A percentile compares a stretch with the other conserved stretches of the same genome.
These are phyloP conservation scores for Gastrolobium villosum DNA, from an alignment of 306 rosid species.

Conservation along the genomic window DNA sequence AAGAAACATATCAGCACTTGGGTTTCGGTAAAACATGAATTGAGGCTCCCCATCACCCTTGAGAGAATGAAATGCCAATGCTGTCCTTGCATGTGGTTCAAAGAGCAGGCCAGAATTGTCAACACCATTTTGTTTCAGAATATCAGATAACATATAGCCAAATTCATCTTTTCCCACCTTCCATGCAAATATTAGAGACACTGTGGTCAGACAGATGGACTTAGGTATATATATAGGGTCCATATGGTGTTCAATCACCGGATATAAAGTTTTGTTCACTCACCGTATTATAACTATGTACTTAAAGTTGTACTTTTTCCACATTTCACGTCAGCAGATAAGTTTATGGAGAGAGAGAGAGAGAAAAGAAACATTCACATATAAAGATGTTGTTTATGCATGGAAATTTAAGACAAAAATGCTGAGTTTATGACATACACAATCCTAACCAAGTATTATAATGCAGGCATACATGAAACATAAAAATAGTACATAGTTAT, in stretches of 20 bases:
- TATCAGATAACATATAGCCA: conserved; percentile 50
- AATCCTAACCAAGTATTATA: neutral
- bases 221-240: neutral
- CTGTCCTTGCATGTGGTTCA: conserved; percentile 50
- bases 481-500: no score
- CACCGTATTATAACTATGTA: no score
- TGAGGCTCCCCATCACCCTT: conserved; percentile 45
- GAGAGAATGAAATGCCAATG: conserved; percentile 48
- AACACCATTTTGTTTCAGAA: conserved; percentile 56
- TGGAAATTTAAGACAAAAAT: neutral
- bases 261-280: no score
- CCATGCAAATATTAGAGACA: conserved; percentile 42
- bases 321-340: no score
- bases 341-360: neutral
- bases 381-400: neutral
- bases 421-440: neutral
- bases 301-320: no score
- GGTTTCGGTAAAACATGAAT: conserved; percentile 51
- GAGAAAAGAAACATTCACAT: neutral
- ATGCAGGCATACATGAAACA: no score
- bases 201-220: conserved; percentile 40
- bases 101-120: conserved; percentile 50
- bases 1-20: conserved; percentile 55
- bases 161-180: conserved; percentile 60
- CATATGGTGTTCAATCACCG: no score